Evolutionary conservation across 305 asterid genomes (phyloP), one percentile per base, ranked within the genome.

Genomic region (Striga hermonthica): DNA sequence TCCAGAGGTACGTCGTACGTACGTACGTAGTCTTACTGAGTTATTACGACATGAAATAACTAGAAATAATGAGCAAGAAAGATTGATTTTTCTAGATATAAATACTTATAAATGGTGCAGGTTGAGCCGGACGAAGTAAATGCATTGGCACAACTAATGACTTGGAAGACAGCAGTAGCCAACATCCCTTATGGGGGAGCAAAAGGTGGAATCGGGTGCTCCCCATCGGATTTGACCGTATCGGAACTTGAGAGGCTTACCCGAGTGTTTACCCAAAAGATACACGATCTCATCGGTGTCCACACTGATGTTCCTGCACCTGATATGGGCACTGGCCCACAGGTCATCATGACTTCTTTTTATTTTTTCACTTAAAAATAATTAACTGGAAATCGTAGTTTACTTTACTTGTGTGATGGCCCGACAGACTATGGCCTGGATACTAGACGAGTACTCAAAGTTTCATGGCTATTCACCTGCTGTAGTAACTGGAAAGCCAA

Each of bases 391-490:
- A 39, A n/a, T n/a, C n/a, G n/a, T n/a, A n/a, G n/a, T n/a, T n/a
- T n/a, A n/a, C n/a, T n/a, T 39, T 39, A 39, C 8, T 39, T 5
- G 44, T 39, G 7, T 41, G 7, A 7, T 9, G 57, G 31, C 31
- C 22, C 14, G 60, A 22, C 72, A 89, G 87, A 90, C 97, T 9
- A 90, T 90, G 97, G 96, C 97, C 22, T 90, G 97, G 97, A 90
- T 90, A 73, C 83, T 90, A 4, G 97, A 90, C 13, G 97, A 90
- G 78, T 90, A 90, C 84, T 90, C 97, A 1, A 90, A 90, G 67
- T 90, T 90, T 56, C 97, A 90, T 67, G 97, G 97, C 16, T 66
- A 90, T 71, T 90, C 97, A 4, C 96, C 96, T n/a, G 97, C 97
- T 3, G 90, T 88, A 1, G 97, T 90, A 54, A 90, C 97, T 0